Evolutionary conservation across 306 rosid genomes (phyloP), one percentile per base, ranked within the genome.

Genomic region (Vicia faba): DNA sequence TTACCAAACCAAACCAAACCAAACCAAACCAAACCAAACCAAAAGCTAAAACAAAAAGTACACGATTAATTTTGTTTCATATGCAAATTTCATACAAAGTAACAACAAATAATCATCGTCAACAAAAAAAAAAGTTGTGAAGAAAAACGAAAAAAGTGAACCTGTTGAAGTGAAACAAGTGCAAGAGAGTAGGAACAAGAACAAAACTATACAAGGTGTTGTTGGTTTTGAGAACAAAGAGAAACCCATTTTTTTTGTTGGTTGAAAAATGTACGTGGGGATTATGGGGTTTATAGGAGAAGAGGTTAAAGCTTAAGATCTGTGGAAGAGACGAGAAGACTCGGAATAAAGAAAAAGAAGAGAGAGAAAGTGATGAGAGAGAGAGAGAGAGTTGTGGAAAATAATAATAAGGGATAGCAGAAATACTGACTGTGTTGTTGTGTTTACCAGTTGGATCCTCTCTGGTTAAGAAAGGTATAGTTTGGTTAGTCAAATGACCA

Each of bases 151-250:
- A 70, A 68, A 31, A 61, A 11, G n/a, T 73, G 58, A 75, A 89
- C 96, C 96, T 84, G 96, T 79, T 14, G 87, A 74, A 80, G 69
- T 68, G 81, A 86, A 86, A 69, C 40, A 49, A 44, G 70, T 58
- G 64, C 69, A 83, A 41, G 77, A 84, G 7, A 86, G 64, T 11
- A 77, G 67, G 45, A 69, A 64, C 16, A 79, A 40, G 33, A 86
- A 29, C 14, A 79, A 56, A 75, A 78, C 8, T 33, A 33, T 23
- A 82, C 61, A 53, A 61, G 59, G 53, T 62, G 49, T 39, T 9
- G 72, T 1, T 33, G 38, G 7, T 67, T 71, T 78, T 55, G 79
- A 59, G 11, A 23, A 8, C 15, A 72, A 45, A 36, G 63, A 33
- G 43, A 55, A 63, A 10, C 70, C 84, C 85, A 85, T 83, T 36